Evolutionary conservation across 2,329 filamentous ascomycete species (phyloP).

Genomic region (Aspergillus novofumigatus): DNA sequence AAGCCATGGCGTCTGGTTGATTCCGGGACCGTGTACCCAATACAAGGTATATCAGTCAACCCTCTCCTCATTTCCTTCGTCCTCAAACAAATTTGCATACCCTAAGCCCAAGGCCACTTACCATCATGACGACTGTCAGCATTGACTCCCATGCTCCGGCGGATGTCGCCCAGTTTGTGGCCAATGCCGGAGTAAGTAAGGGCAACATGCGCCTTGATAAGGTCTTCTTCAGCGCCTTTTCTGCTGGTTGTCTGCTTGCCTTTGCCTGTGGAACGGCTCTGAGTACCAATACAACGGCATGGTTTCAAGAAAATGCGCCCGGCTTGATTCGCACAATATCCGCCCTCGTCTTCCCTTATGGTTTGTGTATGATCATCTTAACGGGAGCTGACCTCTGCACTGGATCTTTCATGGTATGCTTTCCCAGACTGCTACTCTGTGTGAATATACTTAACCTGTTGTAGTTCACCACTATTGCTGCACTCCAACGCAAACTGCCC

Average conservation of each 20-base stretch:
- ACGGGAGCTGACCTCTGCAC: conserved; percentile 50
- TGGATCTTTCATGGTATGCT: conserved; percentile 41
- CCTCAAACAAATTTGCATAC: too few species aligned
- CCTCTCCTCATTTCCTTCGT: too few species aligned
- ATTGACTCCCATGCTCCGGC: conserved; percentile 44
- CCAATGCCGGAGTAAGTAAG: conserved; percentile 49
- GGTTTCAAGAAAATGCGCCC: conserved; percentile 48
- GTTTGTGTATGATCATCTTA: conserved; percentile 48
- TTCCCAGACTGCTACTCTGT: background rate
- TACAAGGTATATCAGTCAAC: too few species aligned
- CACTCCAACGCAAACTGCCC: conserved; percentile 40
- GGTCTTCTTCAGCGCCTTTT: conserved; percentile 49
- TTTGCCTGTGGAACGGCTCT: conserved; percentile 49
- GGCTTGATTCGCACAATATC: conserved; percentile 45
- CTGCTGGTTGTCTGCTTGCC: conserved; percentile 49
- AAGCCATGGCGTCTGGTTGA: too few species aligned
- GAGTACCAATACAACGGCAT: conserved; percentile 44
- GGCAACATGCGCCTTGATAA: conserved; percentile 52
- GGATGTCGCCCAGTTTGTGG: conserved; percentile 50
- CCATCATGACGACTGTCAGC: conserved; percentile 7
- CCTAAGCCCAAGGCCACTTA: too few species aligned
- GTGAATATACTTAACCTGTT: background rate
- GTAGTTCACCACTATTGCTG: conserved; percentile 43
- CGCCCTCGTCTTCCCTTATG: conserved; percentile 48
- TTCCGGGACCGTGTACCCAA: too few species aligned